Conservation (phyloP, 2,329 filamentous ascomycete species). For the Anisogramma anomala region DNA sequence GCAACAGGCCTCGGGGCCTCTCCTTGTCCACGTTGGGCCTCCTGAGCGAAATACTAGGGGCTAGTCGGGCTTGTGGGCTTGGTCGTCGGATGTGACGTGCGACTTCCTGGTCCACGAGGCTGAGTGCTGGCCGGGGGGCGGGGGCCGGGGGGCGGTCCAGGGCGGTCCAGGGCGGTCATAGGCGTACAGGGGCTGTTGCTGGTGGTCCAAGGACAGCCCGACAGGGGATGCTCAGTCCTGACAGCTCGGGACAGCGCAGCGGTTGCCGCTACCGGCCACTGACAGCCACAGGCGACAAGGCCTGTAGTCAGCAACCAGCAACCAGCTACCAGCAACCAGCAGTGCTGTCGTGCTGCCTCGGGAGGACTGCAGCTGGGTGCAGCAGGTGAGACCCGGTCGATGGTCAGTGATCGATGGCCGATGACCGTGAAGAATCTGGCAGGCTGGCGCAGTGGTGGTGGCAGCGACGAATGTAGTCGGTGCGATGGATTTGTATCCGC, state of each 20-base stretch:
- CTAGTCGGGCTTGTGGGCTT: constrained; percentile 13
- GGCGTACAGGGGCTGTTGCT: constrained; percentile 2
- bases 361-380: background rate
- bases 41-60: constrained; percentile 11
- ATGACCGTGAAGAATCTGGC: background rate
- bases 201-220: constrained; percentile 1
- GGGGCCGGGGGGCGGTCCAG: constrained; percentile 1
- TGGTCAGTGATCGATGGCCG: constrained; percentile 1
- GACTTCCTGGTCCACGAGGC: constrained; percentile 14
- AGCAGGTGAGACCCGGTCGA: constrained; percentile 14
- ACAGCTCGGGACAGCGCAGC: background rate
- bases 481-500: background rate
- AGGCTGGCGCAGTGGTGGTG: background rate
- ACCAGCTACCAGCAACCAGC: too few relatives aligned
- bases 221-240: constrained; percentile 3
- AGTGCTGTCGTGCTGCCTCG: background rate
- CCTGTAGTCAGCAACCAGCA: constrained; percentile 11
- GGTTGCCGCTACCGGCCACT: background rate
- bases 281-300: background rate
- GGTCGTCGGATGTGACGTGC: constrained; percentile 14
- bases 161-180: constrained; percentile 1
- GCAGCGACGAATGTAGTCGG: background rate
- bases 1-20: constrained; percentile 1
- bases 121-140: constrained; percentile 11
- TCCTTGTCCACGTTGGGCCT: constrained; percentile 7